Evolutionary conservation across 148 eudicot species (phyloP).

Genomic region (Chenopodium album): DNA sequence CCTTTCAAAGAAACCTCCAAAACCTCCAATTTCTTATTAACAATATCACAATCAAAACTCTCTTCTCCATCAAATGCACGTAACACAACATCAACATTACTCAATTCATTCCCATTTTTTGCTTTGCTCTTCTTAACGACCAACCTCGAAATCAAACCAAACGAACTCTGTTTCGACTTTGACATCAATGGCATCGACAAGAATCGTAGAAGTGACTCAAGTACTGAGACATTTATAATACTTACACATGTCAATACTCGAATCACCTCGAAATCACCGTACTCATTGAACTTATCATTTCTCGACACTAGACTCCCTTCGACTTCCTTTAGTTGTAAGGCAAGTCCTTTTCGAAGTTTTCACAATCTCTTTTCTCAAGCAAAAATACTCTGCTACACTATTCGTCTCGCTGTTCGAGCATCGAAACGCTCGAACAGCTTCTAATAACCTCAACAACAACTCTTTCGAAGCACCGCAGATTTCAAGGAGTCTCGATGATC

Average conservation of each 20-base stretch:
- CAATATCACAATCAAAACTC: conserved; percentile 1
- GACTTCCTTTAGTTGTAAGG: not conserved
- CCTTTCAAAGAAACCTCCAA: conserved; percentile 24
- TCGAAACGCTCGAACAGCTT: conserved; percentile 5
- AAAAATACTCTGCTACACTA: not conserved
- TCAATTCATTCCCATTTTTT: conserved; percentile 24
- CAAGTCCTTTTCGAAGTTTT: conserved; percentile 16
- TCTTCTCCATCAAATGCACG: not conserved
- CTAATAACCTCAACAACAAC: not conserved
- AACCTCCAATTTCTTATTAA: conserved; percentile 19
- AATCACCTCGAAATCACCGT: conserved; percentile 5
- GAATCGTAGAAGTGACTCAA: conserved; percentile 17
- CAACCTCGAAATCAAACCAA: conserved; percentile 24
- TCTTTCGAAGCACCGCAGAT: conserved; percentile 15
- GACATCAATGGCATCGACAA: not conserved
- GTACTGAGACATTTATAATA: conserved; percentile 25
- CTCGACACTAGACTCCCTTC: not conserved
- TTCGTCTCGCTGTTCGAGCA: not conserved
- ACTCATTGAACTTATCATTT: not conserved
- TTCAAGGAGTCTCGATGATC: conserved; percentile 16
- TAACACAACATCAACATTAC: conserved; percentile 18
- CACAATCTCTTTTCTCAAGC: conserved; percentile 6
- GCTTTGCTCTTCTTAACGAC: not conserved
- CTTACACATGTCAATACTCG: conserved; percentile 31
- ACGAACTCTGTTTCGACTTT: conserved; percentile 11